Conservation (phyloP, 2,329 filamentous ascomycete species). For the Aspergillus tamarii region DNA sequence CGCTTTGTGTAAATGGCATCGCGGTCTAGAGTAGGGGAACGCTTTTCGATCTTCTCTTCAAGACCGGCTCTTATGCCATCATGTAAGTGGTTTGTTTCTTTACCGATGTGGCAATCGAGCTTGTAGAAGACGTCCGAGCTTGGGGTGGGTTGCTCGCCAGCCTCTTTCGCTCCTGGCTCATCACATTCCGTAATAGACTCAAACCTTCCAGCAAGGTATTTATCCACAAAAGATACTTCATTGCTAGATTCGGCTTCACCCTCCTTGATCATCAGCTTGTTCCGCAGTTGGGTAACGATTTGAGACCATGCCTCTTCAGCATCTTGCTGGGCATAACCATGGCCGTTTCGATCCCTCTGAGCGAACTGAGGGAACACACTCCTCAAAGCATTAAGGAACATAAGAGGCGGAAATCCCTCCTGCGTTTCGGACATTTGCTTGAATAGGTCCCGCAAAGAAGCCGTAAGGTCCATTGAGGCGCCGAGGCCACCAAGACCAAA, state of each 20-base stretch:
- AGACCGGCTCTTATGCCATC: conserved; percentile 84
- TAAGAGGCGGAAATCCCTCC: conserved; percentile 78
- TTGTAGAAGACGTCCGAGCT: conserved; percentile 81
- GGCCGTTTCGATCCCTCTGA: conserved; percentile 78
- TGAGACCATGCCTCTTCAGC: conserved; percentile 98
- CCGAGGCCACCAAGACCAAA: conserved; percentile 62
- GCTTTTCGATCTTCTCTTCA: conserved; percentile 89
- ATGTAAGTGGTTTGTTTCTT: conserved; percentile 81
- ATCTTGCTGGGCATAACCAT: conserved; percentile 95
- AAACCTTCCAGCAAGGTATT: conserved; percentile 84
- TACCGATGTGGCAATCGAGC: conserved; percentile 93
- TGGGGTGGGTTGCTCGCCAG: conserved; percentile 69
- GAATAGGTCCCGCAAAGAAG: conserved; percentile 79
- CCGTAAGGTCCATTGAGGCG: conserved; percentile 70
- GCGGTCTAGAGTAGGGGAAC: conserved; percentile 73
- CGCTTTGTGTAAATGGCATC: conserved; percentile 87
- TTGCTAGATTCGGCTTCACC: conserved; percentile 45
- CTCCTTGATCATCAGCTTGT: conserved; percentile 72
- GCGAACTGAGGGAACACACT: conserved; percentile 88
- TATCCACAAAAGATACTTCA: conserved; percentile 78
- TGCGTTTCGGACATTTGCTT: conserved; percentile 88
- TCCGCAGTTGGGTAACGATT: conserved; percentile 79
- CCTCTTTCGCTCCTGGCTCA: conserved; percentile 74
- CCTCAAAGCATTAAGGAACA: conserved; percentile 81
- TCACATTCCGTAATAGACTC: conserved; percentile 80